Evolutionary conservation across 2,329 filamentous ascomycete species (phyloP), one percentile per base, ranked within the genome.

Genomic region (Paecilomyces niveus): DNA sequence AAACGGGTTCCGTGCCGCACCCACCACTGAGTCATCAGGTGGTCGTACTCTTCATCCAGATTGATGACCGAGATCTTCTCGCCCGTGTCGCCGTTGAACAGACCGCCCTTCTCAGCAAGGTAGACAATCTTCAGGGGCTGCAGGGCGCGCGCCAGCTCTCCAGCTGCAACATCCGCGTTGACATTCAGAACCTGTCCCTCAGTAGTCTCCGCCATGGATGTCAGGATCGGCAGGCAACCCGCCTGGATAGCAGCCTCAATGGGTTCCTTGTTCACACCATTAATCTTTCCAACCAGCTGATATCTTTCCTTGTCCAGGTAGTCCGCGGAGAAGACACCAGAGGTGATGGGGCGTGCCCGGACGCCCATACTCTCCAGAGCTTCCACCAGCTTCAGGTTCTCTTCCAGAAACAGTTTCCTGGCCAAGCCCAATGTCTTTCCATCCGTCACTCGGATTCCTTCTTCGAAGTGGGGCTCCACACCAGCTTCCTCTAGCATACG

Each of bases 11-110:
- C 94, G 72, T 94, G 95, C 70, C 90, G 87, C 75, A 95, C 94
- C 94, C 93, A 99, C 67, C 89, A 86, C 77, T 97, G 91, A 58
- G 86, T 83, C 91, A 97, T 96, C 69, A 97, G 83, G 70, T 90
- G 83, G 59, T 96, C 91, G 69, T 90, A 97, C 78, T 99, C 94
- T 76, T 96, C 92, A 71, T 99, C 94, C 59, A 99, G 82, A 78
- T 97, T 97, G 78, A 97, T 97, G 60, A 89, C 90, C 5, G 93
- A 96, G 70, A 97, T 97, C 80, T 96, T 96, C 80, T 93, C 88
- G 59, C 89, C 89, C n/a, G 88, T 90, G 63, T 96, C 90, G 60
- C 92, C 92, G 72, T 97, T 91, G 77, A 96, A 96, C 33, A 99
- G 79, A 7, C 93, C 94, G 54, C 94, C 94, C 83, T 97, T 97